phyloP scores from a whole-genome alignment of 306 rosid species.

The Sesbania bispinosa region DNA sequence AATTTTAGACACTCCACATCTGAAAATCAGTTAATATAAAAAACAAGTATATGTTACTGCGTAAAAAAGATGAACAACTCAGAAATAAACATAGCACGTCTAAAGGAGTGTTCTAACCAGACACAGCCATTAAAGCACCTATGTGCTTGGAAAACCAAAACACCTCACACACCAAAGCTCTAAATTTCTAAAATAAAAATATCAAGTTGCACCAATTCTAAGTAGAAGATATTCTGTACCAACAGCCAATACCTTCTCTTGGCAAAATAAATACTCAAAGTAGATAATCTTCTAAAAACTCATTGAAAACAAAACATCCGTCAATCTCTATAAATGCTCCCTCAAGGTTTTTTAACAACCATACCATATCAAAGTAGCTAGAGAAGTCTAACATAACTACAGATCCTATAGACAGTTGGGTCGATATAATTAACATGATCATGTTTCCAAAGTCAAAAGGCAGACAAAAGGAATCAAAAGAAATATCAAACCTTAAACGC shows the following conservation, averaged over 20 bases:
- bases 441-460: not conserved
- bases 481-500: conserved; percentile 38
- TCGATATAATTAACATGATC: not conserved
- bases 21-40: not conserved
- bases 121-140: not conserved
- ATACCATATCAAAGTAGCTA: not conserved
- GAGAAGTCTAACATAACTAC: not conserved
- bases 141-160: not conserved
- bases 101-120: not conserved
- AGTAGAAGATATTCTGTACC: not conserved
- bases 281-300: not conserved
- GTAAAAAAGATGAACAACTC: not conserved
- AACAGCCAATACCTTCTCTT: not conserved
- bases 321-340: not conserved
- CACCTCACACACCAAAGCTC: not conserved
- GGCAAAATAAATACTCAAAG: no score
- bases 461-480: conserved; percentile 2
- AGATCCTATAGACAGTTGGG: not conserved
- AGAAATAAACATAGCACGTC: not conserved
- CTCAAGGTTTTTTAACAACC: not conserved
- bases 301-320: conserved; percentile 4
- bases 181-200: not conserved
- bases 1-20: not conserved
- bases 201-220: not conserved
- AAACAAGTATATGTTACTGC: not conserved